Evolutionary conservation across 1,139 yeast genomes (phyloP).

Genomic region (Arxiozyma telluris): DNA sequence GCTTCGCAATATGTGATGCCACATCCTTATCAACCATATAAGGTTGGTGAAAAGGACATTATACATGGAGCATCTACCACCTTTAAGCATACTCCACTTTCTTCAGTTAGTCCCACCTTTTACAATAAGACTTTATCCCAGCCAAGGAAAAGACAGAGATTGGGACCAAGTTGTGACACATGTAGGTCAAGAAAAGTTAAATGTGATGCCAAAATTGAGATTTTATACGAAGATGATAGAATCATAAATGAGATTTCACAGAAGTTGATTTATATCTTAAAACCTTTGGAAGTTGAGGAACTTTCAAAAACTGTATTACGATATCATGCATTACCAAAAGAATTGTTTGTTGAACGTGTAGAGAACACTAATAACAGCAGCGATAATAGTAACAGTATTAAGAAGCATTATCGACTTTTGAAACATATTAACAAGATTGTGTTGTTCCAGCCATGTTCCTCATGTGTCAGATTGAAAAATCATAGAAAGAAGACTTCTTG

Average conservation of each 20-base stretch:
- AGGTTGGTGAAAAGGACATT: not conserved
- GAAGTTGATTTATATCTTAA: conserved; percentile 15
- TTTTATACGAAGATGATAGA: conserved; percentile 19
- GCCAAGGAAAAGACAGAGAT: conserved; percentile 44
- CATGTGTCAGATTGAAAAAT: conserved; percentile 7
- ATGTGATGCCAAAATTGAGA: conserved; percentile 57
- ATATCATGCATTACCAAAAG: conserved; percentile 7
- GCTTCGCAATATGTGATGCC: not conserved
- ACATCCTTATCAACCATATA: not conserved
- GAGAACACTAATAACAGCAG: not conserved
- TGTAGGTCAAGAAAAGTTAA: conserved; percentile 67
- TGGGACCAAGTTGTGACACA: conserved; percentile 69
- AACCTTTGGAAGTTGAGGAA: conserved; percentile 10
- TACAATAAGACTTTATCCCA: not conserved
- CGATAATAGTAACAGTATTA: not conserved
- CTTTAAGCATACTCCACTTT: not conserved
- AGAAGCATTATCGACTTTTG: conserved; percentile 9
- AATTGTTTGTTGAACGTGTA: not conserved
- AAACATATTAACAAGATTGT: conserved; percentile 28
- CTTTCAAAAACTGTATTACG: conserved; percentile 8
- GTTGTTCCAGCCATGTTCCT: conserved; percentile 22
- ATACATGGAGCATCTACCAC: not conserved
- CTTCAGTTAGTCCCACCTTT: not conserved
- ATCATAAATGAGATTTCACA: conserved; percentile 14
- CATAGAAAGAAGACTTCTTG: not conserved